These are phyloP conservation scores for maize (Zea mays) DNA, from an alignment of 176 grass and related monocot genomes.

Conservation along the genomic window Zm-B73-REFERENCE-NAM-5.0 NC_050098.1:5947501-5948000, in stretches of 20 bases:
- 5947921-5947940: background rate
- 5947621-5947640: conserved; percentile 42
- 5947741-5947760: background rate
- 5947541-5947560: conserved; percentile 45
- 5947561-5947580: conserved; percentile 48
- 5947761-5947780: background rate
- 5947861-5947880: background rate
- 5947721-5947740: conserved; percentile 90
- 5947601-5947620: conserved; percentile 48
- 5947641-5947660: conserved; percentile 50
- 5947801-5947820: background rate
- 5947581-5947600: conserved; percentile 49
- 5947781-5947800: background rate
- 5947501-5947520: conserved; percentile 20
- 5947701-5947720: conserved; percentile 40
- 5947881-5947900: background rate
- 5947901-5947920: background rate
- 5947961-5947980: conserved; percentile 6
- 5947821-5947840: background rate
- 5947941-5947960: background rate
- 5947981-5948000: conserved; percentile 18
- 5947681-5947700: conserved; percentile 6
- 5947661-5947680: conserved; percentile 42
- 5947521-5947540: conserved; percentile 62
- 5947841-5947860: background rate